phyloP scores from a whole-genome alignment of 306 rosid genomes.

The Abrus pulchellus region DNA sequence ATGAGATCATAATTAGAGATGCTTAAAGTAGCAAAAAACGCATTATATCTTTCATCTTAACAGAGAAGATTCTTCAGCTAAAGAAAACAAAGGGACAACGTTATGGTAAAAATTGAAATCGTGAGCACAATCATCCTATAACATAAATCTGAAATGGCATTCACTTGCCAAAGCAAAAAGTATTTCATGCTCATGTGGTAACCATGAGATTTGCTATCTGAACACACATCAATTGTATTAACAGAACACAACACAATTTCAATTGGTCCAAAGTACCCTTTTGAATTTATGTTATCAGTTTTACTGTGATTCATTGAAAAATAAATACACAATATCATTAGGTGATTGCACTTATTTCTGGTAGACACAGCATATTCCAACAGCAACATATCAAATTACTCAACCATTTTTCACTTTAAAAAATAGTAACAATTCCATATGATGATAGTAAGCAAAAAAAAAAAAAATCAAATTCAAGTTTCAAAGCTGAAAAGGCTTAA shows the following conservation, averaged over 20 bases:
- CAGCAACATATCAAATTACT: conserved; percentile 16
- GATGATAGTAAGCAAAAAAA: background rate
- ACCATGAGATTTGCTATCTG: conserved; percentile 1
- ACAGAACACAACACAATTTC: conserved; percentile 22
- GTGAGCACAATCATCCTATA: background rate
- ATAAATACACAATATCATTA: background rate
- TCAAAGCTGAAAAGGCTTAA: background rate
- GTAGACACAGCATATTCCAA: background rate
- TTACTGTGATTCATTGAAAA: conserved; percentile 24
- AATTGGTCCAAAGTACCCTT: conserved; percentile 13
- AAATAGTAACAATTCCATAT: background rate
- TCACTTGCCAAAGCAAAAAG: background rate
- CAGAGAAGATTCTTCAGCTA: background rate
- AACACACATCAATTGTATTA: conserved; percentile 14
- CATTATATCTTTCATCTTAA: background rate
- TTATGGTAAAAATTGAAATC: background rate
- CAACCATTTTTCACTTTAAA: background rate
- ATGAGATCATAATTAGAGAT: background rate
- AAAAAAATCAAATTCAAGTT: background rate
- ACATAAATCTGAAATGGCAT: background rate
- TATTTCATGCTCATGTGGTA: background rate
- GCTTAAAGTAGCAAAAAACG: background rate
- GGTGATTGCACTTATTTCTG: background rate
- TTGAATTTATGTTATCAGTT: conserved; percentile 27
- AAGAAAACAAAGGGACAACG: background rate